phyloP scores from a whole-genome alignment of 257 asterid species.

The Nicotiana undulata region DNA sequence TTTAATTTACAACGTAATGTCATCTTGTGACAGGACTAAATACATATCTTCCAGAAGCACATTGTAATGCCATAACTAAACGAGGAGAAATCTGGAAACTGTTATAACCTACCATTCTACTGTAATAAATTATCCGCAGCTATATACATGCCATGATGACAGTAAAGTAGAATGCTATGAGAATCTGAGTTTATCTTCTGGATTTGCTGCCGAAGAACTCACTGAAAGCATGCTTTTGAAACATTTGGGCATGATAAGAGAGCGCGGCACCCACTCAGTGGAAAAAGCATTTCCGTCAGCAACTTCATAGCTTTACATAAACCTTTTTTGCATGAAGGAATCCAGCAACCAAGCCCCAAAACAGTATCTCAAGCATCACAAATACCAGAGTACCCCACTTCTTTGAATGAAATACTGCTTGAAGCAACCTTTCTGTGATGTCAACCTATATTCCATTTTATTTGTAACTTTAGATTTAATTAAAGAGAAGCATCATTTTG shows the following conservation, averaged over 20 bases:
- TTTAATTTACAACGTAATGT: background rate
- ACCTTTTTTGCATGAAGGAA: conserved; percentile 4
- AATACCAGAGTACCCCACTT: conserved; percentile 10
- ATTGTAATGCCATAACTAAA: background rate
- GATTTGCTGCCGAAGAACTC: background rate
- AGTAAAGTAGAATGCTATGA: background rate
- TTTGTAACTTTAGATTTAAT: background rate
- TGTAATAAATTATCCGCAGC: background rate
- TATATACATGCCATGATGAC: background rate
- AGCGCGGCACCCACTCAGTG: background rate
- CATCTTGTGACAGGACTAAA: background rate
- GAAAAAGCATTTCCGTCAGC: background rate
- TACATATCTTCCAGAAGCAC: background rate
- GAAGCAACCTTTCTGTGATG: conserved; percentile 3
- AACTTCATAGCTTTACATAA: conserved; percentile 4
- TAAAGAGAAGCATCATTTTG: background rate
- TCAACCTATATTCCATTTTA: background rate
- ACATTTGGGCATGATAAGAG: background rate
- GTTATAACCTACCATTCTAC: background rate
- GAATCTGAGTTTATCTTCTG: background rate
- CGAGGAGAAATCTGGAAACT: background rate
- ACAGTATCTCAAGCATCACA: conserved; percentile 8
- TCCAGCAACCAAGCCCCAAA: conserved; percentile 12
- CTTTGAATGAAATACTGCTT: conserved; percentile 3
- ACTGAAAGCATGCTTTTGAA: background rate